Base-by-base conservation (phyloP, 305 asterid species). In the Rubia peregrina region DNA sequence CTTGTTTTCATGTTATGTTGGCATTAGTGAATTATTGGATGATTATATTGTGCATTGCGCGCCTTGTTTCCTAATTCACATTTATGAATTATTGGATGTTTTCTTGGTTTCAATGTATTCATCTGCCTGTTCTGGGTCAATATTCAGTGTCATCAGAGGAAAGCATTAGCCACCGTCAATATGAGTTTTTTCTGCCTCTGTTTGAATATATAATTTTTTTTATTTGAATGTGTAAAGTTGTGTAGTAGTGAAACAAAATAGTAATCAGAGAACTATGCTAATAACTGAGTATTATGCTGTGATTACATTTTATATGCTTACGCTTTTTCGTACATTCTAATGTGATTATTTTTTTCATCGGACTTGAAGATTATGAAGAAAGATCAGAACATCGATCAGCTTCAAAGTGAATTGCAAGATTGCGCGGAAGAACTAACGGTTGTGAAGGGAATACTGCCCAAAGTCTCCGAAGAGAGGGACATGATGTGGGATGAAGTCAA, bases 381-480 rank as follows among this genome's bases (percentile, higher is more conserved):
- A 81, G 95, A 90, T 1, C 98, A 95, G 70, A 89, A 75, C 11
- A 79, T 86, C 43, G 83, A 82, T 77, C 95, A 81, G 72, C 95
- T 95, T 53, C 87, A 79, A 75, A 81, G 74, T 76, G 89, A 95
- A 38, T 73, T 92, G 80, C 99, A 92, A 83, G 92, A 89, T n/a
- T 87, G 90, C 77, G 83, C 81, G 82, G 86, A 84, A 78, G 98
- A 92, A 73, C 56, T 89, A 61, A 81, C 85, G 41, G 77, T 90
- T 24, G 79, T 88, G 44, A 84, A 80, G 80, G 98, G 98, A 65
- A 84, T 86, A 75, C 76, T 92, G 74, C 92, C 98, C 9, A 87
- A 92, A 87, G 91, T 95, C 40, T 79, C 94, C 1, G 89, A 87
- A 79, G 99, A 95, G 77, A 87, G 99, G 82, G 98, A 95, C 73